Conservation (phyloP, 768 basidiomycete species). For the Termitomyces sp. region DNA sequence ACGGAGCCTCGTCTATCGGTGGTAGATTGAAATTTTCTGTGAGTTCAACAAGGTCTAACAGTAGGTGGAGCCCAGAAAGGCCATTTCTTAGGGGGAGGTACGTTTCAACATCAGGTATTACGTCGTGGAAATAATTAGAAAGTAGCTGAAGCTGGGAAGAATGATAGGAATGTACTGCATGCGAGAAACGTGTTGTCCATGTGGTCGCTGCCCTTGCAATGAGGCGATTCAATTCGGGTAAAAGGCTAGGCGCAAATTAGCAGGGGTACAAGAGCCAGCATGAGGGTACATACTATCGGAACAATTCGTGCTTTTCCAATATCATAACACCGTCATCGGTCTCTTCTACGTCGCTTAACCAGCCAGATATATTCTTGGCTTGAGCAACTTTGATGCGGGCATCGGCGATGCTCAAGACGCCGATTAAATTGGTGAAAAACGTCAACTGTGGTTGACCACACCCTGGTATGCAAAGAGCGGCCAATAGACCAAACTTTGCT, state of each 20-base stretch:
- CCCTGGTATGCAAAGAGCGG: constrained; percentile 53
- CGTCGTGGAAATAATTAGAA: constrained; percentile 17
- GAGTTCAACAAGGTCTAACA: constrained; percentile 49
- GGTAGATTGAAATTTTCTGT: constrained; percentile 40
- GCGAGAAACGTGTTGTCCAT: constrained; percentile 40
- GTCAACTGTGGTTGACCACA: constrained; percentile 53
- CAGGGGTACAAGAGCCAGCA: constrained; percentile 3
- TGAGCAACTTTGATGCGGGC: constrained; percentile 18
- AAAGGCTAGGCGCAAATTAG: constrained; percentile 26
- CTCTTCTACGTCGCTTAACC: constrained; percentile 10
- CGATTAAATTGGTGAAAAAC: constrained; percentile 45
- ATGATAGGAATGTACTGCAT: constrained; percentile 28
- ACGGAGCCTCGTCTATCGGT: constrained; percentile 19
- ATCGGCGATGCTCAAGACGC: constrained; percentile 31
- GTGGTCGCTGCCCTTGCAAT: constrained; percentile 23
- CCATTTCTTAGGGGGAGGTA: constrained; percentile 44
- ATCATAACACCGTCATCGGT: constrained; percentile 10
- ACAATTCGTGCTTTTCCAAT: constrained; percentile 23
- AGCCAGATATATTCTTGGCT: constrained; percentile 13
- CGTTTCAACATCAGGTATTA: constrained; percentile 36
- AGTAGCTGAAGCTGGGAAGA: constrained; percentile 27
- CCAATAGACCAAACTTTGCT: constrained; percentile 43
- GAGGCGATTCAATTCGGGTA: constrained; percentile 29
- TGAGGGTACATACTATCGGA: constrained; percentile 28
- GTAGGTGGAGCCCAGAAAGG: constrained; percentile 41